Percentiles rank a stretch among this genome's conserved stretches.
phyloP scores from a whole-genome alignment of 129 eudicot genomes.

The Logfia minima region DNA sequence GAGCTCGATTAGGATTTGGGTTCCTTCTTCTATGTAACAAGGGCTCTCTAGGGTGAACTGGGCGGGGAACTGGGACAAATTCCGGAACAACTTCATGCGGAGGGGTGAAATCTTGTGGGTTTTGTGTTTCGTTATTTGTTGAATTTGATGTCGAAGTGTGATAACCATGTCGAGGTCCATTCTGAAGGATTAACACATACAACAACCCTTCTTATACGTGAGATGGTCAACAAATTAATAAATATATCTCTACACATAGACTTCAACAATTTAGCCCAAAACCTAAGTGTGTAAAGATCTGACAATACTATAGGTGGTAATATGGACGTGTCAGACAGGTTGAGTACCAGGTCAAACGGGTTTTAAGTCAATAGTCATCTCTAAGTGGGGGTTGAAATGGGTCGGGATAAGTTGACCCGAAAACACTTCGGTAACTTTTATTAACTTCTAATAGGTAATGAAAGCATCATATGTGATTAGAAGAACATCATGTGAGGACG shows the following conservation, averaged over 20 bases:
- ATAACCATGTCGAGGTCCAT: constrained; percentile 25
- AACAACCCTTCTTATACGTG: not conserved
- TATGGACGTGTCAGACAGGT: not conserved
- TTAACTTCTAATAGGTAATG: not conserved
- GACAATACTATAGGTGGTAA: not conserved
- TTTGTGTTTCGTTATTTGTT: constrained; percentile 17
- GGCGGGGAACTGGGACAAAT: constrained; percentile 4
- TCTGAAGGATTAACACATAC: constrained; percentile 28
- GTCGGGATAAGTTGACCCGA: not conserved
- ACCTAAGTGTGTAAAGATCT: not conserved
- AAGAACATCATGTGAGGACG: not conserved
- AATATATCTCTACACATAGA: not conserved
- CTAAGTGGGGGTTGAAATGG: not conserved
- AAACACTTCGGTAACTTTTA: not conserved
- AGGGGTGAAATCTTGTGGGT: not conserved
- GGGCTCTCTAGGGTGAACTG: constrained; percentile 30
- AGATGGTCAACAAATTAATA: not conserved
- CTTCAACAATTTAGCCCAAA: not conserved
- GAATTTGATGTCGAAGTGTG: constrained; percentile 31
- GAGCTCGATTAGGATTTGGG: constrained; percentile 29
- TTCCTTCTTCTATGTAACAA: constrained; percentile 29
- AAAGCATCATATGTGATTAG: not conserved
- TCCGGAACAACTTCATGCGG: constrained; percentile 5
- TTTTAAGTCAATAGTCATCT: not conserved
- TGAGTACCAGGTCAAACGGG: not conserved